A percentile compares a stretch with the other conserved stretches of the same genome.
These are phyloP conservation scores for Citrus unshiu DNA, from an alignment of 345 rosid species.

Conservation along the genomic window DNA sequence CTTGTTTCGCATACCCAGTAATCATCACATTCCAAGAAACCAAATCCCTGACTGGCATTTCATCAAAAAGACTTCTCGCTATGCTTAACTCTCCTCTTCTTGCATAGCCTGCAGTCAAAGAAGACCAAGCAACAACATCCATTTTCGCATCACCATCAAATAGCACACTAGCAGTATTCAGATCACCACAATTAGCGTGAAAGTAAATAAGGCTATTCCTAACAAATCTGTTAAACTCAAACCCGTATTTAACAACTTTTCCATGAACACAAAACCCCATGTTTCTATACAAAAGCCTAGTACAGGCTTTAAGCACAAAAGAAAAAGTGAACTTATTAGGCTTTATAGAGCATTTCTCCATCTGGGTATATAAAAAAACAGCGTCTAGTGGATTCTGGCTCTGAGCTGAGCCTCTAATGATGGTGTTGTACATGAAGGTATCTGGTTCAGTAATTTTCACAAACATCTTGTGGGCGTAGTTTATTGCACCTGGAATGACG, in stretches of 20 bases:
- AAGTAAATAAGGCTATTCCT: conserved; percentile 59
- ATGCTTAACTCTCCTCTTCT: conserved; percentile 54
- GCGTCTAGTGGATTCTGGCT: conserved; percentile 37
- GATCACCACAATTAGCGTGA: conserved; percentile 66
- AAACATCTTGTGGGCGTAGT: conserved; percentile 57
- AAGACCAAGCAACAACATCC: conserved; percentile 77
- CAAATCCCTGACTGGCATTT: conserved; percentile 64
- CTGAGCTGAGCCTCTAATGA: conserved; percentile 61
- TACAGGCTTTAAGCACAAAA: conserved; percentile 66
- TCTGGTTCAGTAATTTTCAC: conserved; percentile 52
- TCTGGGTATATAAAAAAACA: conserved; percentile 37
- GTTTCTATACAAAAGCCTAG: conserved; percentile 46
- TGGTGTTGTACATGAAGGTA: conserved; percentile 55
- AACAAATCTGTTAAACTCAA: conserved; percentile 45
- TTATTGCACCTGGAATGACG: conserved; percentile 39
- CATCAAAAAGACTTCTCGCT: conserved; percentile 54
- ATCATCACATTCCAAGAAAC: conserved; percentile 88
- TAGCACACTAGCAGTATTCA: conserved; percentile 43
- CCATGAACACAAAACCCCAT: conserved; percentile 63
- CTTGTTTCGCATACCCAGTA: conserved; percentile 52
- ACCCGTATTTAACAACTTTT: conserved; percentile 50
- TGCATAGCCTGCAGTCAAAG: conserved; percentile 74
- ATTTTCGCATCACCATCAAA: conserved; percentile 44
- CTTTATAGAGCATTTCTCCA: conserved; percentile 41
- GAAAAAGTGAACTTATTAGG: conserved; percentile 63